These are phyloP conservation scores for Alopecurus myosuroides DNA, from an alignment of 176 grass and related monocot genomes.

Conservation along the genomic window DNA sequence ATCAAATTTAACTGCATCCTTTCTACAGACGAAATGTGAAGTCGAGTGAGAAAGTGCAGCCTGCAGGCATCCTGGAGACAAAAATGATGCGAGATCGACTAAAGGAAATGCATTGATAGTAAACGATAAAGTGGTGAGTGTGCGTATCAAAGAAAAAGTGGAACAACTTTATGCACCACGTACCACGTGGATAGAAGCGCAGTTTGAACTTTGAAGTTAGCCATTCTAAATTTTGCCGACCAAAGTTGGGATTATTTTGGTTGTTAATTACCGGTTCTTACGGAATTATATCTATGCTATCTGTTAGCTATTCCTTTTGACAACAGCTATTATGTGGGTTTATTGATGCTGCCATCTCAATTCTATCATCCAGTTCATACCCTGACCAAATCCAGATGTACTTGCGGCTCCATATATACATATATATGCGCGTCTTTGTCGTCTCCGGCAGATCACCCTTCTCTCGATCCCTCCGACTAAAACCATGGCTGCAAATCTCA, in stretches of 20 bases:
- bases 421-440: not conserved
- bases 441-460: not conserved
- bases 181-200: not conserved
- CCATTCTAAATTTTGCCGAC: not conserved
- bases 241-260: not conserved
- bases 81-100: not conserved
- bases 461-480: not conserved
- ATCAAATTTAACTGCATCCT: not conserved
- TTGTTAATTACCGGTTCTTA: not conserved
- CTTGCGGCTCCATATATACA: not conserved
- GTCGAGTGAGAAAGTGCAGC: not conserved
- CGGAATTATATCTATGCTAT: not conserved
- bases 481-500: constrained; percentile 9
- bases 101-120: not conserved
- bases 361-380: not conserved
- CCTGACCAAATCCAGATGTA: not conserved
- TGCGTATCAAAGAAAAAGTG: not conserved
- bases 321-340: not conserved
- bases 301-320: too few relatives aligned
- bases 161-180: not conserved
- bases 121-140: not conserved
- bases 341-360: not conserved
- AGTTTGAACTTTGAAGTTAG: not conserved
- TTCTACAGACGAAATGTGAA: not conserved
- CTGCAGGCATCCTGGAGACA: not conserved